These are phyloP conservation scores for Hymenoscyphus scutula DNA, from an alignment of 2,329 filamentous ascomycete genomes.

Conservation along the genomic window DNA sequence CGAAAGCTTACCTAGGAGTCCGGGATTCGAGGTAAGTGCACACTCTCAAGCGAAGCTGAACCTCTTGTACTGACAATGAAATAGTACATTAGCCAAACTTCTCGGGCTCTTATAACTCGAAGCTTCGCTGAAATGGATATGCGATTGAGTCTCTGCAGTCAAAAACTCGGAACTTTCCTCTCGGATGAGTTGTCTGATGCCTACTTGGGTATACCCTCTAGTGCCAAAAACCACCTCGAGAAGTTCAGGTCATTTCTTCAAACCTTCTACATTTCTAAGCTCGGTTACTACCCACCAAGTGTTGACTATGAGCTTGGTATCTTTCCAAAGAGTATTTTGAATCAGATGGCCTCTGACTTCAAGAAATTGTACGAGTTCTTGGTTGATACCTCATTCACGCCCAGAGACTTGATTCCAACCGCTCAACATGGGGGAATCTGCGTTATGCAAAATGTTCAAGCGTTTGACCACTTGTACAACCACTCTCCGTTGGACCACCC, in stretches of 20 bases:
- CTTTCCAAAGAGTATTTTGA: conserved; percentile 58
- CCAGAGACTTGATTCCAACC: conserved; percentile 45
- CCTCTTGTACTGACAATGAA: background rate
- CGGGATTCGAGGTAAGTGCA: conserved; percentile 59
- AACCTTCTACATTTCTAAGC: conserved; percentile 61
- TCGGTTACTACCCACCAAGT: conserved; percentile 70
- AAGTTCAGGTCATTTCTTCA: conserved; percentile 69
- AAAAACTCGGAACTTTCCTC: conserved; percentile 64
- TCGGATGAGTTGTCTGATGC: conserved; percentile 67
- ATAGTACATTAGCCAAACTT: conserved; percentile 50
- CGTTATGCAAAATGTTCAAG: conserved; percentile 63
- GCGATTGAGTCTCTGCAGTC: conserved; percentile 56
- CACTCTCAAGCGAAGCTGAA: background rate
- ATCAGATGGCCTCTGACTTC: conserved; percentile 67
- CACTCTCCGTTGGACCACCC: conserved; percentile 62
- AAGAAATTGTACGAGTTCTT: conserved; percentile 68
- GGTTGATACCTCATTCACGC: conserved; percentile 58
- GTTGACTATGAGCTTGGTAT: conserved; percentile 42
- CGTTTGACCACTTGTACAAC: conserved; percentile 62
- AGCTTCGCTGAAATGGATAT: conserved; percentile 64
- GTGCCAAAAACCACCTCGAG: conserved; percentile 65
- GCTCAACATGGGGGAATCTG: conserved; percentile 66
- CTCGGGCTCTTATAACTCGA: conserved; percentile 63
- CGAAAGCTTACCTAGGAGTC: conserved; percentile 52
- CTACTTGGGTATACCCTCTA: conserved; percentile 61